Percentiles rank a stretch among this genome's conserved stretches.
Evolutionary conservation across 192 early-diverging fungal species (phyloP).

Genomic region (Phlyctochytrium bullatum): DNA sequence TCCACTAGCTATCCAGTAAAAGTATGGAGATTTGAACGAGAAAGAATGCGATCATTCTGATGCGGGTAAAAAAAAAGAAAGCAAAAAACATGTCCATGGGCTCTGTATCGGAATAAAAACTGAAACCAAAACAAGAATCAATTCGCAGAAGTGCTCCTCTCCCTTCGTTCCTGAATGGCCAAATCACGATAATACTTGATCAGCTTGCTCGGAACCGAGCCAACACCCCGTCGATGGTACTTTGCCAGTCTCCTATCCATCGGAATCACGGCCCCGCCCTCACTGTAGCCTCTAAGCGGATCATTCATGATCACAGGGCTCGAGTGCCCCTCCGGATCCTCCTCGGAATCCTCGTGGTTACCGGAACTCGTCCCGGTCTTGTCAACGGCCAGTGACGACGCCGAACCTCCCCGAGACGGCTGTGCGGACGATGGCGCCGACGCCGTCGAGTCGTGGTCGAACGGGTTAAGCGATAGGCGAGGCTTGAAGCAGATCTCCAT

Average conservation of each 20-base stretch:
- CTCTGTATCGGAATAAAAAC: neutral
- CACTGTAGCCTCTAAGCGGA: conserved; percentile 18
- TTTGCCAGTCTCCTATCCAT: conserved; percentile 12
- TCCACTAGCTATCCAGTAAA: no score
- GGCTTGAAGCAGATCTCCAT: conserved; percentile 38
- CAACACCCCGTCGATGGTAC: conserved; percentile 27
- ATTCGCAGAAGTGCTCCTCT: conserved; percentile 1
- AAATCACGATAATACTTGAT: conserved; percentile 32
- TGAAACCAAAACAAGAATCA: neutral
- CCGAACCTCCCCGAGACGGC: neutral
- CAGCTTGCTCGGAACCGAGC: conserved; percentile 29
- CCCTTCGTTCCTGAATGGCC: conserved; percentile 27
- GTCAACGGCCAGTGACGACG: neutral
- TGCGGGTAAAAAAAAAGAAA: no score
- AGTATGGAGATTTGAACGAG: no score
- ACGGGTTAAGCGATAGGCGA: conserved; percentile 18
- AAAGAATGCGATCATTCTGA: no score
- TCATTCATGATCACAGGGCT: conserved; percentile 17
- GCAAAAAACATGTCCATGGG: no score
- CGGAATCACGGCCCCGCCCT: neutral
- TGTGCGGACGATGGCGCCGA: neutral
- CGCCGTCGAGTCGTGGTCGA: conserved; percentile 3
- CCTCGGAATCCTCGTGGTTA: conserved; percentile 11
- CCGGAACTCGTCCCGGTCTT: neutral
- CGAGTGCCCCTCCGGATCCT: neutral